Conservation (phyloP, 176 grass and related monocot genomes). For the Miscanthus lutarioriparius region DNA sequence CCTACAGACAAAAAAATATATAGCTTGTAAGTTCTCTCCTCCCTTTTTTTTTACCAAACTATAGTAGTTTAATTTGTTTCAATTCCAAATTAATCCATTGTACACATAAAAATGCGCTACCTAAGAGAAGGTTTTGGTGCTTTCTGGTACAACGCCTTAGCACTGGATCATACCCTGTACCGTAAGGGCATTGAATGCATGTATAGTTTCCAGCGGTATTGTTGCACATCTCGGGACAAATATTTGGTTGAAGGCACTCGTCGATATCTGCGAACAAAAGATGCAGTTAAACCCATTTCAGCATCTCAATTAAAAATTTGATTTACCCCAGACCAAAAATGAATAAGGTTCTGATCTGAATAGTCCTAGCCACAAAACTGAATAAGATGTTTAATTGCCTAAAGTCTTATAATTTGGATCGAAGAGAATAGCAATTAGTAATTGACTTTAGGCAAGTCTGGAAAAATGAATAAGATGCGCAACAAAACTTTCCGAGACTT, state of each 20-base stretch:
- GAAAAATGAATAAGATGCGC: too few relatives aligned
- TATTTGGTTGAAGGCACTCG: background rate
- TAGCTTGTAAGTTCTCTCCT: background rate
- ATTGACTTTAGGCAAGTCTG: too few relatives aligned
- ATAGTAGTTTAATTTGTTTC: background rate
- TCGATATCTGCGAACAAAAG: background rate
- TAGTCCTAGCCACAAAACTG: too few relatives aligned
- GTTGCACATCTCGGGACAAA: background rate
- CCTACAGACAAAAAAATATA: background rate
- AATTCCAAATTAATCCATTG: background rate
- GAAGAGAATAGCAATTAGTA: too few relatives aligned
- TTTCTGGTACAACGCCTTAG: background rate
- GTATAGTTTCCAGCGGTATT: background rate
- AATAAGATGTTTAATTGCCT: too few relatives aligned
- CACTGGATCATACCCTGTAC: background rate
- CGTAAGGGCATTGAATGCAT: background rate
- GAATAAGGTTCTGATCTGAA: too few relatives aligned
- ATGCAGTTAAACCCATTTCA: too few relatives aligned
- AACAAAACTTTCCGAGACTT: too few relatives aligned
- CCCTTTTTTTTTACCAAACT: background rate
- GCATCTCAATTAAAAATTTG: too few relatives aligned
- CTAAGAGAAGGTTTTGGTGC: background rate
- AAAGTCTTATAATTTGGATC: too few relatives aligned
- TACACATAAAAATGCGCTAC: background rate
- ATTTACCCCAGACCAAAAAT: too few relatives aligned